A percentile compares a stretch with the other conserved stretches of the same genome.
Evolutionary conservation across 148 eudicot genomes (phyloP).

Genomic region (Camellia lanceoleosa): DNA sequence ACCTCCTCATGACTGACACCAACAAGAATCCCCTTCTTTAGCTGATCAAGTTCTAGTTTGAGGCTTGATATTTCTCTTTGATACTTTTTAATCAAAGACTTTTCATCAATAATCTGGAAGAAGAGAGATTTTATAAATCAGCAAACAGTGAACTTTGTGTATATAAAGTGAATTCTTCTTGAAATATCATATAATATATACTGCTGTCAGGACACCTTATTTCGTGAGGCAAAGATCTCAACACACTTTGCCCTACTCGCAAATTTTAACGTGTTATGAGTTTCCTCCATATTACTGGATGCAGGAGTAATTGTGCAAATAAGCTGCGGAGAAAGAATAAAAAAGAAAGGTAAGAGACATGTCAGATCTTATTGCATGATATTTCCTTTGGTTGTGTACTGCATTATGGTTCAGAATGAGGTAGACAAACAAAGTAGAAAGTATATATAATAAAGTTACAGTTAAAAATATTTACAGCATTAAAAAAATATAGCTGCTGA

Average conservation of each 20-base stretch:
- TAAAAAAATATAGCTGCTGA: background rate
- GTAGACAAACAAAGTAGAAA: background rate
- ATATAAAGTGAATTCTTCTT: background rate
- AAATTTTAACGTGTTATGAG: conserved; percentile 93
- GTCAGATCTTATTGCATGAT: background rate
- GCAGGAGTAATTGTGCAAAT: conserved; percentile 98
- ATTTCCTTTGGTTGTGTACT: background rate
- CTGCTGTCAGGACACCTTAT: conserved; percentile 47
- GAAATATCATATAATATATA: conserved; percentile 5
- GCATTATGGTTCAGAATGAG: conserved; percentile 8
- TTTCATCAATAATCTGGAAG: conserved; percentile 90
- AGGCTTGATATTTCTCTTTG: conserved; percentile 88
- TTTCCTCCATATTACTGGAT: conserved; percentile 96
- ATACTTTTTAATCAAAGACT: conserved; percentile 93
- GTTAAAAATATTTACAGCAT: background rate
- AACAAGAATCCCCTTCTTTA: conserved; percentile 78
- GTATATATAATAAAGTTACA: background rate
- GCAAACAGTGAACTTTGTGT: background rate
- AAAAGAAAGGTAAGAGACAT: conserved; percentile 9
- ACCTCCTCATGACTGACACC: conserved; percentile 91
- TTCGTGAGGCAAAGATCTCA: conserved; percentile 94
- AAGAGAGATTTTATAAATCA: conserved; percentile 10
- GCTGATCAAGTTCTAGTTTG: conserved; percentile 88
- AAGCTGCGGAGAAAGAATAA: conserved; percentile 51
- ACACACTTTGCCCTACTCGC: conserved; percentile 99